Evolutionary conservation across 2,329 filamentous ascomycete species (phyloP).

Genomic region (Fusarium poae): DNA sequence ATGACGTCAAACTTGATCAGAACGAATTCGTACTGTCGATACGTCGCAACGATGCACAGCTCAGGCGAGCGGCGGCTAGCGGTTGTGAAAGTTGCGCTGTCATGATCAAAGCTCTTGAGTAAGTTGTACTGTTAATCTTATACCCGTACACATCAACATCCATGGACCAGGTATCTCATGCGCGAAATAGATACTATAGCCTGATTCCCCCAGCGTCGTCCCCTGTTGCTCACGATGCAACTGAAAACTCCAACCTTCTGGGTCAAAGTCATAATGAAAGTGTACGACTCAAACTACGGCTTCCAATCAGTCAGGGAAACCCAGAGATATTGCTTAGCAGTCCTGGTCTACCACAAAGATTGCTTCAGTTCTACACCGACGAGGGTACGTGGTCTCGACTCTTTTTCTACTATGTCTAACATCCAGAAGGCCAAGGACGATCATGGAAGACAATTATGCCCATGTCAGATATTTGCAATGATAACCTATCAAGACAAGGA

Average conservation of each 20-base stretch:
- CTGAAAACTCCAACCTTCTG: no score
- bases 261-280: not conserved
- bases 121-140: not conserved
- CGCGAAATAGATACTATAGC: not conserved
- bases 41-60: slow-evolving; percentile 3
- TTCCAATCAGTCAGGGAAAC: slow-evolving; percentile 27
- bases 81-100: slow-evolving; percentile 30
- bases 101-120: slow-evolving; percentile 17
- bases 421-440: slow-evolving; percentile 1
- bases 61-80: not conserved
- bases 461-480: slow-evolving; percentile 28
- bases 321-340: slow-evolving; percentile 28
- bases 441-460: slow-evolving; percentile 22
- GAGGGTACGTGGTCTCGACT: not conserved
- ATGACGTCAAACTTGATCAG: slow-evolving; percentile 12
- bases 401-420: not conserved
- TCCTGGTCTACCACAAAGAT: not conserved
- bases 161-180: not conserved
- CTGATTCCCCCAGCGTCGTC: not conserved
- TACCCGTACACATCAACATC: no score
- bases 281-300: slow-evolving; percentile 3
- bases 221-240: no score
- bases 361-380: slow-evolving; percentile 30
- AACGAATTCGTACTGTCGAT: slow-evolving; percentile 2
- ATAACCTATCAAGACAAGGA: slow-evolving; percentile 27